These are phyloP conservation scores for Rhododendron griersonianum DNA, from an alignment of 148 eudicot genomes.

Conservation along the genomic window DNA sequence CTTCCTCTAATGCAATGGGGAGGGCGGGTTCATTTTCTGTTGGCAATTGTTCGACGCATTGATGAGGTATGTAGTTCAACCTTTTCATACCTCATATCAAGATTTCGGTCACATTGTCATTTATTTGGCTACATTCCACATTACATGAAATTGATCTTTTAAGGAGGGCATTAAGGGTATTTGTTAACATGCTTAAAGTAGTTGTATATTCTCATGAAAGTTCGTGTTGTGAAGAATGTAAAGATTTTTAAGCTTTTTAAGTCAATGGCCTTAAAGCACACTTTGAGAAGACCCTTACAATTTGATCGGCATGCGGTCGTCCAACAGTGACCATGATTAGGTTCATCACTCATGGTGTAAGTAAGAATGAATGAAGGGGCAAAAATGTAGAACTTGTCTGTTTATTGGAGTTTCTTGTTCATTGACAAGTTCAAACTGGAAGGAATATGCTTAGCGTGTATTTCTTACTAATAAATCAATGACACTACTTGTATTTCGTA, in stretches of 20 bases:
- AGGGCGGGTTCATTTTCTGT: constrained; percentile 70
- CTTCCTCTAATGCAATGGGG: constrained; percentile 94
- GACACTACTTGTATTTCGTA: neutral
- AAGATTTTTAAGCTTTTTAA: neutral
- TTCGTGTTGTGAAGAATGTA: neutral
- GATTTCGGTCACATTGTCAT: neutral
- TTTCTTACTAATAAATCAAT: neutral
- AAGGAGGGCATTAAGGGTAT: neutral
- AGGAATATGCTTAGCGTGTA: neutral
- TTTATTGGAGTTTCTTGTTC: constrained; percentile 4
- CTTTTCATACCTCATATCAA: neutral
- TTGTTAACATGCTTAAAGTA: neutral
- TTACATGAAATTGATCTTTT: neutral
- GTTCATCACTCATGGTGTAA: neutral
- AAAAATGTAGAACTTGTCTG: neutral
- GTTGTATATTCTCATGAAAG: neutral
- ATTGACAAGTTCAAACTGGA: neutral
- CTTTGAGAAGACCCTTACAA: neutral
- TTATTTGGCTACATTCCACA: neutral
- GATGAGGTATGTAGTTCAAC: constrained; percentile 41
- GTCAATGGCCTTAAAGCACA: neutral
- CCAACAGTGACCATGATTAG: neutral
- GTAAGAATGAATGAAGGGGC: neutral
- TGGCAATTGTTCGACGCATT: constrained; percentile 58
- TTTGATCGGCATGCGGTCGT: neutral